Base-by-base conservation (phyloP, 2,329 filamentous ascomycete species). In the Penicillium nordicum region DNA sequence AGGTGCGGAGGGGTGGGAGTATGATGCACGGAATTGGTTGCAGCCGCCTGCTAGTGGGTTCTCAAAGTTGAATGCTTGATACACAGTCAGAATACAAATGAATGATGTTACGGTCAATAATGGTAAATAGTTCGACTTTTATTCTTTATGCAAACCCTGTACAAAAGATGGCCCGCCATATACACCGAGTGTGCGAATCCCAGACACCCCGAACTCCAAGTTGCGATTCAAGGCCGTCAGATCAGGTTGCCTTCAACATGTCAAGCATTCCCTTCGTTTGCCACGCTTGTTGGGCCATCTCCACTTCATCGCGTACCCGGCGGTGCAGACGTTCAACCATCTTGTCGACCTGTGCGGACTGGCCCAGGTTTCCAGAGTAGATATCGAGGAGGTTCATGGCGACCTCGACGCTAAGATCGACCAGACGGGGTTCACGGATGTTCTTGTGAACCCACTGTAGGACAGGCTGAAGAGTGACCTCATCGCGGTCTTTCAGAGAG, bases 21-120 rank as follows among this genome's bases (percentile, higher is more conserved):
- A 97, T 73, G 94, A 97, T 74, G 82, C 83, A 75, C 82, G 82
- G 75, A 99, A 99, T 75, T 97, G 94, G 94, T 75, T 99, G 72
- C 93, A 97, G 78, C 91, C 92, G 56, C 88, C 91, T 0, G 78
- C 80, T 40, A 83, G 82, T 53, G 92, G 84, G 41, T 97, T 99
- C 70, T 92, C 88, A 7, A 88, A 76, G 70, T 69, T 92, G 60
- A 21, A 27, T 10, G n/a, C 29, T 44, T 56, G 27, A 44, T 52
- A 36, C 12, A 42, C 12, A 30, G 29, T 21, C 21, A 14, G n/a
- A 50, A 27, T 36, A 50, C 18, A 45, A 55, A 36, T 51, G 21
- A 37, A 49, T 37, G 45, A 50, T 43, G 23, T 55, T 38, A 50
- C 38, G 48, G 48, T n/a, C 48, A 36, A 27, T 56, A 37, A 46